Percentiles rank a stretch among this genome's conserved stretches.
These are phyloP conservation scores for Phytophthora rubi DNA, from an alignment of 352 stramenopile genomes.

Conservation along the genomic window DNA sequence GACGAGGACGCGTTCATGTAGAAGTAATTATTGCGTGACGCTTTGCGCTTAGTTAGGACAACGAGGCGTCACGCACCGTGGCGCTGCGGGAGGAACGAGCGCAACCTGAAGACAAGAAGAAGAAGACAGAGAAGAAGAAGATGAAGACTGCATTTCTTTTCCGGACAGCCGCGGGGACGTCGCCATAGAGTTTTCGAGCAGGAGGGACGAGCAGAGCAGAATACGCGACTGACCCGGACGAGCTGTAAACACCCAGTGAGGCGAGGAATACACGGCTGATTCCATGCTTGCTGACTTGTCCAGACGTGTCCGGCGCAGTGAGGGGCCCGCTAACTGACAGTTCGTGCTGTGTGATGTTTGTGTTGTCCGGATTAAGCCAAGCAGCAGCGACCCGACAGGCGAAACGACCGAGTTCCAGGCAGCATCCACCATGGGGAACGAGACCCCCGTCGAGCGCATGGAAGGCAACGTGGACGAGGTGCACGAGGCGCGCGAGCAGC, in stretches of 20 bases:
- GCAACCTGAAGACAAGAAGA: conserved; percentile 24
- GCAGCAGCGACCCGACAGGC: neutral
- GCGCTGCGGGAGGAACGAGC: conserved; percentile 42
- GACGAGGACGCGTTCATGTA: conserved; percentile 88
- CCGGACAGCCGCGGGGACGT: neutral
- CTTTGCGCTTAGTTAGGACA: conserved; percentile 41
- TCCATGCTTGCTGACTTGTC: conserved; percentile 20
- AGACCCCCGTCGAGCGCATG: conserved; percentile 24
- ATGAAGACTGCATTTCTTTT: conserved; percentile 26
- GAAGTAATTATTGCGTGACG: conserved; percentile 75
- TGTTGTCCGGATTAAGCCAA: conserved; percentile 3
- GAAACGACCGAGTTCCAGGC: conserved; percentile 13
- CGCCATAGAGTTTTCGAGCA: conserved; percentile 36
- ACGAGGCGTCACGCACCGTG: conserved; percentile 40
- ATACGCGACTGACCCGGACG: conserved; percentile 8
- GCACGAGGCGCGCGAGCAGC: conserved; percentile 15
- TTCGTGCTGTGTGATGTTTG: conserved; percentile 5
- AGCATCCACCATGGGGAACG: conserved; percentile 19
- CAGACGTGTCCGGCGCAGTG: neutral
- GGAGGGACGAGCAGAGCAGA: conserved; percentile 9
- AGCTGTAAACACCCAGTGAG: conserved; percentile 32
- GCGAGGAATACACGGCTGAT: conserved; percentile 39
- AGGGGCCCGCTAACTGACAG: conserved; percentile 9
- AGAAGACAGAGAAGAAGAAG: neutral
- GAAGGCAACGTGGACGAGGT: conserved; percentile 26